Conservation (phyloP, 805 yeast genomes). For the Metschnikowia lochheadii region DNA sequence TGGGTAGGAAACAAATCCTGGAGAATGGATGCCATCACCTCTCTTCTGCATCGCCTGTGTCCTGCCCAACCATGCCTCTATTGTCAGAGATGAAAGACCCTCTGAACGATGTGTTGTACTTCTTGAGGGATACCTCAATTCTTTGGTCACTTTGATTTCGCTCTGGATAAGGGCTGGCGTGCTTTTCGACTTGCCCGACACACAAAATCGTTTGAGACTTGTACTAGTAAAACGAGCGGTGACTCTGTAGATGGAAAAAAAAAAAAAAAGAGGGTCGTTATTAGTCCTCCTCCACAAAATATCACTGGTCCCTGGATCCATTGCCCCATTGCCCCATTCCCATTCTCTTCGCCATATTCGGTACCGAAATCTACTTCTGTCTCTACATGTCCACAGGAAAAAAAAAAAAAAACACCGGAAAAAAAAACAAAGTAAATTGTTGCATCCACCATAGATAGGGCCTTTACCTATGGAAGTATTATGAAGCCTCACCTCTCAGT, state of each 20-base stretch:
- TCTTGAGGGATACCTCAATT: conserved; percentile 33
- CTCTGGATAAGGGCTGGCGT: conserved; percentile 17
- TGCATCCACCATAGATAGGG: too few species aligned
- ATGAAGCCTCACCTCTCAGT: too few species aligned
- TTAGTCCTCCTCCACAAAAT: too few species aligned
- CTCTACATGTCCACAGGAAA: too few species aligned
- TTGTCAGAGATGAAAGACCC: conserved; percentile 40
- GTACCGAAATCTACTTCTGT: too few species aligned
- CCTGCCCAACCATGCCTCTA: conserved; percentile 47
- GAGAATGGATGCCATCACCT: conserved; percentile 27
- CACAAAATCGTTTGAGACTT: conserved; percentile 14
- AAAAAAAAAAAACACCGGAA: too few species aligned
- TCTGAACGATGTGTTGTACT: conserved; percentile 39
- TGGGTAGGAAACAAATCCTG: conserved; percentile 36
- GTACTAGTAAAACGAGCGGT: conserved; percentile 15
- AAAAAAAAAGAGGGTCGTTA: too few species aligned
- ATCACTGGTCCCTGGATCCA: too few species aligned
- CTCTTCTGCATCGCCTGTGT: conserved; percentile 37
- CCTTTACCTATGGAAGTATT: too few species aligned
- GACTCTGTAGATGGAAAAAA: conserved; percentile 18
- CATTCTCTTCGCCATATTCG: too few species aligned
- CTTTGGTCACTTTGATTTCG: conserved; percentile 40
- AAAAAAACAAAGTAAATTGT: too few species aligned
- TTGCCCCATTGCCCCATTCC: too few species aligned
- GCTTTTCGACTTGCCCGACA: conserved; percentile 13